Evolutionary conservation across 1,139 yeast species (phyloP).

Genomic region (Blastobotrys aristatus): DNA sequence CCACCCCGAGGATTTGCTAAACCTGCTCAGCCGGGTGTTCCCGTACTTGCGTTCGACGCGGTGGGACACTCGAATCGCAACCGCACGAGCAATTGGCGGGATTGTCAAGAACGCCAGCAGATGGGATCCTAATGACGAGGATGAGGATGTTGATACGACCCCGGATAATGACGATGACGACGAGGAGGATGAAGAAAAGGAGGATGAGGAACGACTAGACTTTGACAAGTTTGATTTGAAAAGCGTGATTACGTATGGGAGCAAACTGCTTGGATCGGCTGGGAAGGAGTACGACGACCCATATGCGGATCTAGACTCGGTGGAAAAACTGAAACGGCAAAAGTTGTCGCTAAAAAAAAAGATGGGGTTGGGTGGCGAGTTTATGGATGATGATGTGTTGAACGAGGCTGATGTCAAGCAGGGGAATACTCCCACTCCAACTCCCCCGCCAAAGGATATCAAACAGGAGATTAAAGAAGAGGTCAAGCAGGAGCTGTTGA

Average conservation of each 20-base stretch:
- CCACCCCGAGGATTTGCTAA: slow-evolving; percentile 89
- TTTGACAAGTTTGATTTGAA: slow-evolving; percentile 61
- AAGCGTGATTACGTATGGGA: slow-evolving; percentile 63
- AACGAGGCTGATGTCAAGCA: slow-evolving; percentile 31
- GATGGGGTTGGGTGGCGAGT: slow-evolving; percentile 43
- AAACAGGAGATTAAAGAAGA: slow-evolving; percentile 13
- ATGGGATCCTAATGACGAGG: slow-evolving; percentile 74
- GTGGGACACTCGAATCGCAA: slow-evolving; percentile 96
- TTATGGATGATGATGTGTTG: slow-evolving; percentile 36
- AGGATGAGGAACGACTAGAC: slow-evolving; percentile 38
- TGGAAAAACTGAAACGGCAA: slow-evolving; percentile 38
- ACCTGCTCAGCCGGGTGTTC: slow-evolving; percentile 79
- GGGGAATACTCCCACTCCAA: slow-evolving; percentile 9
- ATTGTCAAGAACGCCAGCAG: slow-evolving; percentile 70
- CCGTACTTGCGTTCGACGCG: slow-evolving; percentile 77
- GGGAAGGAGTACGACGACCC: slow-evolving; percentile 44
- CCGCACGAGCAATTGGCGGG: slow-evolving; percentile 94
- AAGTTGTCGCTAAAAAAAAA: slow-evolving; percentile 38
- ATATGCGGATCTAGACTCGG: slow-evolving; percentile 36
- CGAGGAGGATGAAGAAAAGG: slow-evolving; percentile 29
- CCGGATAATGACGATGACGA: slow-evolving; percentile 17
- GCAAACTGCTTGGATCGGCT: slow-evolving; percentile 67
- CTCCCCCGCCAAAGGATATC: slow-evolving; percentile 13
- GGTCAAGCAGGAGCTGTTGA: not conserved
- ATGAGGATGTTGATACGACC: slow-evolving; percentile 15